Base-by-base conservation (phyloP, 2,329 filamentous ascomycete genomes). In the Cladobotryum protrusum region DNA sequence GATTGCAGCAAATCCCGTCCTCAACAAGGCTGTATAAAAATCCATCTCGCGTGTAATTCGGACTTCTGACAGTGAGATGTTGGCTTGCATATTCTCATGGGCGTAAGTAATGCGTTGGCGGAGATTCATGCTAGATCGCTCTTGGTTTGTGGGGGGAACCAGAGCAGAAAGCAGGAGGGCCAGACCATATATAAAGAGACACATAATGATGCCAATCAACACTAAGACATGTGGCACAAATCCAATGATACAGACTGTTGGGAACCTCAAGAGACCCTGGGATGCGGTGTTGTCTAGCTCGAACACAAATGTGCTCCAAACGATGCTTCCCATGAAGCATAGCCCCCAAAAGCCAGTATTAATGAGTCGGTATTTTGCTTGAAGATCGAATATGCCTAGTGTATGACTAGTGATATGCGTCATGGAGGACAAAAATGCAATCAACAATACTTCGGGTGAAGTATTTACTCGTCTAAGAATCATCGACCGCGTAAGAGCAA, bases 171-270 rank as follows among this genome's bases (percentile, higher is more conserved):
- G 75, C 1, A 85, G 51, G 24, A 97, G 72, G 3, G 92, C 91
- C 18, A 93, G 60, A 1, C 71, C 71, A 63, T 97, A 97, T 43
- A 99, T 95, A 7, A 75, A 62, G 3, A 81, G 75, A 63, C 93
- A 97, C 14, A 85, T 71, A 5, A 81, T 52, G 43, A 96, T 96
- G 1, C 92, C 93, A 7, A 79, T 60, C 1, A 97, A 69, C 12
- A 97, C 88, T 19, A 96, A 73, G n/a, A 97, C 76, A 66, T 97
- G 92, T 1, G 93, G 93, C 34, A 97, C 86, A 64, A 97, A 96
- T 1, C 92, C 89, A 29, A 97, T 86, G 52, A 97, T 90, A 61
- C 89, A 96, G 37, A 97, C 90, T 0, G 91, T 96, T 3, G 93
- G 93, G 57, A 95, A 96, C 53, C 89, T 81, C 39, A 96, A 74